Evolutionary conservation across 768 basidiomycete genomes (phyloP), one percentile per base, ranked within the genome.

Genomic region (Hygrophorus pudorinus): DNA sequence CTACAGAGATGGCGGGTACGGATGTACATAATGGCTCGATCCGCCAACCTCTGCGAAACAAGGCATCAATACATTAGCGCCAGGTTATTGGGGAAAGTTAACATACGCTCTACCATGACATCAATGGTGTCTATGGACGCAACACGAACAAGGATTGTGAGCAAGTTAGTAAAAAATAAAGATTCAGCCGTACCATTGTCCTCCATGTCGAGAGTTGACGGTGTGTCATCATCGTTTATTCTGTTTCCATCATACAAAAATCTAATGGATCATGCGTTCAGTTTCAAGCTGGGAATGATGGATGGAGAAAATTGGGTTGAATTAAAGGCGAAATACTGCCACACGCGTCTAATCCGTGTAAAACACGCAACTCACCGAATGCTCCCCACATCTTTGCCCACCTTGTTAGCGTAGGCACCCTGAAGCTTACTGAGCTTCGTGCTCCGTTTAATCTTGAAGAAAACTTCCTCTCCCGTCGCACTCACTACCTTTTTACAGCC

Each of bases 361-460:
- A 32, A 30, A 42, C 33, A 45, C 16, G 29, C 42, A 5, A 67
- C 84, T 55, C 52, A 94, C 91, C 91, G 84, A 57, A 96, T 92
- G 56, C 81, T 85, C 51, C 58, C 53, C 14, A 90, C 83, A 51
- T 93, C 89, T 63, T 91, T 91, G 46, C 91, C 91, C 12, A 94
- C 89, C 58, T 92, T 91, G 59, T 71, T 78, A 44, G 91, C 91
- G 64, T 96, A 96, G 35, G 91, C 91, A 48, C 79, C 85, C 60
- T 91, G 87, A 18, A 94, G 76, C 69, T 94, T 96, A 72, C 79
- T 85, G 53, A 96, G 65, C 69, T 85, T 91, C 35, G 91, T 93
- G 63, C 75, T 85, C 57, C 84, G 78, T 68, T 93, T 96, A 67
- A 96, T 93, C 75, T 96, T 94, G 76, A 96, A 96, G 66, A 85